Evolutionary conservation across 2,329 filamentous ascomycete species (phyloP), one percentile per base, ranked within the genome.

Genomic region (Trichoderma sp.): DNA sequence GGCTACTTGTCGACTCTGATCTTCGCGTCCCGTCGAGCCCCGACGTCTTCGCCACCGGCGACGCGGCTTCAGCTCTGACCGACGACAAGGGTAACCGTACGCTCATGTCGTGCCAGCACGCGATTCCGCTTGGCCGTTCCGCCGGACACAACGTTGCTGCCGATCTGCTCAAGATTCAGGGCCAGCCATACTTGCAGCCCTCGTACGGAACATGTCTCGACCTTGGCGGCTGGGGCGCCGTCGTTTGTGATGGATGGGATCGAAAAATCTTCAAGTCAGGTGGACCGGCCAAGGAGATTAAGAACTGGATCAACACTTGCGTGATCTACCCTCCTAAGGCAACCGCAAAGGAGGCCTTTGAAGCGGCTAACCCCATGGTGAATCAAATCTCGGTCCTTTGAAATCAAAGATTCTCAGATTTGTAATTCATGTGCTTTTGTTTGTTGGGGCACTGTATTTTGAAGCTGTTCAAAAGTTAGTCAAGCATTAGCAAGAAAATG

Each of bases 21-120:
- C 80, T 85, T 4, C 81, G 81, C 0, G 80, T 82, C 14, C 74
- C 79, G 3, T 76, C 76, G 0, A 38, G 60, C 1, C 35, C 73
- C 2, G 60, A 80, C 3, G 75, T 85, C 0, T 84, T 83, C 35
- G 84, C 79, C 0, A 81, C 84, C 2, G 84, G 84, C 11, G 83
- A 85, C 56, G 77, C 82, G 0, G 83, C 83, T 1, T 77, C 73
- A 35, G 81, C 78, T 2, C 50, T 67, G 0, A 78, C 81, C 4
- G 79, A 82, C 27, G 74, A 77, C 0, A 53, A 80, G 2, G 81
- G 80, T 3, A 78, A 84, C 38, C 63, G 80, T 29, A 80, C 81
- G 2, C 41, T 84, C 63, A 85, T 85, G 84, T 84, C 81, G 1
- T 85, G 84, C 75, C 84, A 85, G 76, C 84, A 85, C 71, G 84